A percentile compares a stretch with the other conserved stretches of the same genome.
phyloP scores from a whole-genome alignment of 2,329 filamentous ascomycete species.

The Epichloe gansuensis region DNA sequence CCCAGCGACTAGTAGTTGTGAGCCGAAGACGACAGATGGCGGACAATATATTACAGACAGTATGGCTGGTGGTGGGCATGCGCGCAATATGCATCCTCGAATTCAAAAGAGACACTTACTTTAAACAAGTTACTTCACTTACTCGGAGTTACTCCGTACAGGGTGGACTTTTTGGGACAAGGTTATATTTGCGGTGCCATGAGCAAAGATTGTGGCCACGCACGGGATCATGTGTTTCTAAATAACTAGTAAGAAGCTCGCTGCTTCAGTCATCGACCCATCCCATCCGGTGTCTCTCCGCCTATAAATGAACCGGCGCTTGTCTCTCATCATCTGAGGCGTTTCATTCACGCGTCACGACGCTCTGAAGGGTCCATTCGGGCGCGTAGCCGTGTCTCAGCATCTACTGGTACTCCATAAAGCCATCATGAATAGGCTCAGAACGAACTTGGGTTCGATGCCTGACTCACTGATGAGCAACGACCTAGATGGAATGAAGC shows the following conservation, averaged over 20 bases:
- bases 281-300: neutral
- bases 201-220: no score
- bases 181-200: no score
- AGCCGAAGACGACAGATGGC: neutral
- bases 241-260: neutral
- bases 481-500: neutral
- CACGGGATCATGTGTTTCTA: neutral
- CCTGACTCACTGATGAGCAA: neutral
- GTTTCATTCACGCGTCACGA: conserved; percentile 2
- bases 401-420: neutral
- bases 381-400: neutral
- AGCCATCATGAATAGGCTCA: neutral
- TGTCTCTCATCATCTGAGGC: conserved; percentile 3
- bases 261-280: neutral
- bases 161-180: neutral
- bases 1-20: neutral
- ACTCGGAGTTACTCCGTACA: neutral
- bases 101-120: neutral
- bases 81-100: neutral
- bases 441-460: neutral
- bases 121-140: neutral
- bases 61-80: neutral
- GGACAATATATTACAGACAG: no score
- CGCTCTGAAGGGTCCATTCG: neutral
- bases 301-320: neutral